Conservation (phyloP, 2,329 filamentous ascomycete genomes). For the Lasiodiplodia hormozganensis region DNA sequence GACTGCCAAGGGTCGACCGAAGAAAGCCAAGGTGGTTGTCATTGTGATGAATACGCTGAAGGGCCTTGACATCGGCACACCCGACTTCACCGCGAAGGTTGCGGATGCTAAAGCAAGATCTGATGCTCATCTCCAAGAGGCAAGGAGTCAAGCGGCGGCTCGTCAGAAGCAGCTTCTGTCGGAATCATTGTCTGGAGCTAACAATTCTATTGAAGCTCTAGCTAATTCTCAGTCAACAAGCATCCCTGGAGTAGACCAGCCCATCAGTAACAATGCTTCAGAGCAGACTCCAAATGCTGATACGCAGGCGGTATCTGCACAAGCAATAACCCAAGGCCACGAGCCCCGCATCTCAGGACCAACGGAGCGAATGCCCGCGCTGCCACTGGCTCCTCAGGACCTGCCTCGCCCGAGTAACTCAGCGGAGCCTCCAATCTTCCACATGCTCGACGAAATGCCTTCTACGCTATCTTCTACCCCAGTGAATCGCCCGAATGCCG, state of each 20-base stretch:
- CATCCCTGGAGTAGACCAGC: neutral
- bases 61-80: neutral
- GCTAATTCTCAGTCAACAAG: too few relatives aligned
- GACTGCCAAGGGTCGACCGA: conserved; percentile 47
- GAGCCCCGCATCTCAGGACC: neutral
- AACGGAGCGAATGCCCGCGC: neutral
- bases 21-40: conserved; percentile 51
- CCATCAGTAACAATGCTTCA: neutral
- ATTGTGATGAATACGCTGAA: conserved; percentile 48
- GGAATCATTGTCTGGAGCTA: neutral
- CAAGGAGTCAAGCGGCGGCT: neutral
- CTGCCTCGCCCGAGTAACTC: neutral
- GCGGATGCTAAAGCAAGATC: conserved; percentile 1
- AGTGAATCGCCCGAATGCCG: neutral
- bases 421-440: conserved; percentile 14
- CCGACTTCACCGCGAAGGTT: conserved; percentile 3
- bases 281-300: neutral
- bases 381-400: neutral
- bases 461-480: neutral
- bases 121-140: neutral
- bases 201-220: too few relatives aligned
- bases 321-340: neutral
- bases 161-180: neutral
- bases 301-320: neutral
- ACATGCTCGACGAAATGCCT: conserved; percentile 19